Base-by-base conservation (phyloP, 2,329 filamentous ascomycete genomes). In the Venturia asperata region DNA sequence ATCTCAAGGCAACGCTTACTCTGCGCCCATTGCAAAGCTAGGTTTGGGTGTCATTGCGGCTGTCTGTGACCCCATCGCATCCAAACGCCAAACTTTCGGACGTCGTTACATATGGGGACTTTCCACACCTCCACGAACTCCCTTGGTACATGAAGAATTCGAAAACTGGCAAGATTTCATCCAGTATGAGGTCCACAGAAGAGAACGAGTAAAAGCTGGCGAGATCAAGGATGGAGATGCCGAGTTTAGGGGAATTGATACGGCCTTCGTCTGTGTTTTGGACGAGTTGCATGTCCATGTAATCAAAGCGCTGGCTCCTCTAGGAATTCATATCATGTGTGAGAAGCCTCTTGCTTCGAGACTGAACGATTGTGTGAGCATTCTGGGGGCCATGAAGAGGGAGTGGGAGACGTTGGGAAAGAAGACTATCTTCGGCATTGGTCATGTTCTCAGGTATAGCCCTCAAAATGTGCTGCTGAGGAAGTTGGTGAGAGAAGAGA, bases 291-390 rank as follows among this genome's bases (percentile, higher is more conserved):
- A 99, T 75, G 86, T 86, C 62, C 87, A 92, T 65, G 91, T 93
- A 60, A 83, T 96, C 30, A 82, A 87, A 49, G 89, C 85, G 1
- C 81, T 96, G 64, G 87, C 89, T 1, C 84, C 84, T 15, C 77
- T 79, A 73, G 83, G 81, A 2, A 78, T 97, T 62, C 92, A 97
- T 74, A 86, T 97, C 68, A 90, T 97, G 81, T 95, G 92, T 74
- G 94, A 99, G 80, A 99, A 99, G 77, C 94, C 94, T 2, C 79
- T 99, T 64, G 91, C 92, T 0, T 91, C 91, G 27, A 88, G 85
- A 0, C 78, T 97, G 34, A 75, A 82, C 19, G 91, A 94, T 70
- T 97, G 92, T 73, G 78, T 96, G 42, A 81, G 80, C 56, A 93
- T 96, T 71, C 91, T 86, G 74, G 77, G 78, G 61, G 82, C 86